A percentile compares a stretch with the other conserved stretches of the same genome.
Evolutionary conservation across 495 filamentous ascomycete species (phyloP).

Genomic region (Rhypophila decipiens): DNA sequence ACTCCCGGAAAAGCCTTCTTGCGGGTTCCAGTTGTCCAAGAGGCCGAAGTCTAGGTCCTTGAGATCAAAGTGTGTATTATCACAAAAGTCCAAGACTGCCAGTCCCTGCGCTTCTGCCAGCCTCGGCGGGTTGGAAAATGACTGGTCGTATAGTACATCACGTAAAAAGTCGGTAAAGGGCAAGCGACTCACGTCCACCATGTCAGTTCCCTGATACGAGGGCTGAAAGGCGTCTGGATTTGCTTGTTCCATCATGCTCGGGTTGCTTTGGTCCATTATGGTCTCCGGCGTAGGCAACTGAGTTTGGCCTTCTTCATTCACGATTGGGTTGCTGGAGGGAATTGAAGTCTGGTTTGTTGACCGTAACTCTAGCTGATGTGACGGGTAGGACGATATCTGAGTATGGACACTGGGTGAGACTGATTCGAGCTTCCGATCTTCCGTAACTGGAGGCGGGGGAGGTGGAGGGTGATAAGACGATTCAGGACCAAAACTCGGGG

Average conservation of each 20-base stretch:
- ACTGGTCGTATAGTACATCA: conserved; percentile 28
- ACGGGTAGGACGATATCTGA: background rate
- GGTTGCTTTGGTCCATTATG: conserved; percentile 16
- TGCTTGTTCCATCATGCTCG: conserved; percentile 15
- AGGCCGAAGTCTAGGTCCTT: conserved; percentile 56
- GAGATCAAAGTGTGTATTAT: conserved; percentile 50
- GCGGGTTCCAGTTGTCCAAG: conserved; percentile 51
- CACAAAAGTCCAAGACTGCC: conserved; percentile 40
- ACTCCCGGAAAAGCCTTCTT: conserved; percentile 16
- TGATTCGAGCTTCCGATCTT: conserved; percentile 1
- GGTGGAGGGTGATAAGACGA: conserved; percentile 6
- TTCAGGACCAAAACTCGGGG: conserved; percentile 6
- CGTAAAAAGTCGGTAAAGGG: conserved; percentile 32
- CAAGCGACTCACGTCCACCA: conserved; percentile 15
- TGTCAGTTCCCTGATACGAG: conserved; percentile 9
- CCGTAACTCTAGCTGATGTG: background rate
- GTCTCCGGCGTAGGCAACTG: conserved; percentile 25
- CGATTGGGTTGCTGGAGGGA: conserved; percentile 3
- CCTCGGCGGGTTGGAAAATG: conserved; percentile 14
- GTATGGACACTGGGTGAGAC: background rate
- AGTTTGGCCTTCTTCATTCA: conserved; percentile 19
- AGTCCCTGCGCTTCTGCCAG: conserved; percentile 28
- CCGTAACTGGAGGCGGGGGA: background rate
- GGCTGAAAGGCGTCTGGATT: conserved; percentile 11
- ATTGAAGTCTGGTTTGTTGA: background rate